Evolutionary conservation across 2,329 filamentous ascomycete species (phyloP), one percentile per base, ranked within the genome.

Genomic region (Gaeumannomyces tritici): DNA sequence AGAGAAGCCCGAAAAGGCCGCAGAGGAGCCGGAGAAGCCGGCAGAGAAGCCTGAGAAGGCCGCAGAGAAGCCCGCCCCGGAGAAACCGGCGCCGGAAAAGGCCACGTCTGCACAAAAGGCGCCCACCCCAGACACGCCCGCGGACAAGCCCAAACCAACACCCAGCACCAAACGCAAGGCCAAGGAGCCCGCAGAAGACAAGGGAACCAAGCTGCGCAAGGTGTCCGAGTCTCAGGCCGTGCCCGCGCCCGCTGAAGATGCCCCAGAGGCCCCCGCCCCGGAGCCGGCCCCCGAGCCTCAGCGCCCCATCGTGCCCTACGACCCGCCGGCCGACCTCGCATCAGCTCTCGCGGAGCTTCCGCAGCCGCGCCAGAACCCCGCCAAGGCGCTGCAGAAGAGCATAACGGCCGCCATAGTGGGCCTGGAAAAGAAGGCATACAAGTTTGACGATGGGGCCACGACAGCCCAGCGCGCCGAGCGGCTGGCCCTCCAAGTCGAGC

Each of bases 401-500:
- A 84, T 97, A 55, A 75, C 79, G 55, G 81, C 86, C 62, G 81
- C 88, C 63, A 81, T 96, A 63, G 79, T 81, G n/a, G 74, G 79
- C 47, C 85, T 89, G 42, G 82, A 88, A 66, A 90, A 91, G 73
- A 80, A 83, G 62, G 83, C 84, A 21, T 78, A 83, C 12, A 87
- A 88, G 67, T 76, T 78, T 24, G 82, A 86, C 1, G 81, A 87
- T 60, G 88, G 84, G 58, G 80, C 86, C 62, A 85, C 84, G 0
- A 79, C 83, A 18, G 85, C 88, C 59, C 80, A 81, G 12, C 77
- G 90, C 63, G 87, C 89, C 13, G 87, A 89, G 70, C 82, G 82
- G 27, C 82, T 93, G 57, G 90, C 89, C 18, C 77, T 96, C 29
- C 84, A 91, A 66, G 89, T 98, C 65, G 93, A 97, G 76, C 85